Evolutionary conservation across 2,329 filamentous ascomycete genomes (phyloP), one percentile per base, ranked within the genome.

Genomic region (Setomelanomma holmii): DNA sequence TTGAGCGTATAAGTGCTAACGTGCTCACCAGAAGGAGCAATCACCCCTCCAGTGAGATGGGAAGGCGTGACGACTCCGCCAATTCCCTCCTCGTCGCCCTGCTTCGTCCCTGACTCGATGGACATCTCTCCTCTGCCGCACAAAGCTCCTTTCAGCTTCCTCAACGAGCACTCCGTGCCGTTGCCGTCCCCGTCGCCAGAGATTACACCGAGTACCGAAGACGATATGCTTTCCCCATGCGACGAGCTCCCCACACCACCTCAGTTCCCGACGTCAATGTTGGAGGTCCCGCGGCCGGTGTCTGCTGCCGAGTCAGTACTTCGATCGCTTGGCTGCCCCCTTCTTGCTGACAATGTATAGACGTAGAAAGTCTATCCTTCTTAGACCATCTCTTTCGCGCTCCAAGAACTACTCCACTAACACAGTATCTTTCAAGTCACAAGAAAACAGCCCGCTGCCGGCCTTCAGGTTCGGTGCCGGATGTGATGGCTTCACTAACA

Each of bases 91-190:
- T 97, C 93, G 5, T 96, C 93, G 39, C 92, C 93, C 5, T 86
- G 85, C 49, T 83, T 84, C 30, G 76, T 82, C 48, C 83, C 85
- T 55, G 92, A 96, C 73, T 82, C 86, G 49, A 96, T 98, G 91
- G 93, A 98, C 69, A 87, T 97, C 75, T 97, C 93, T 39, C 93
- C 95, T 34, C 78, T 98, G 35, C 93, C 54, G 39, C 91, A 96
- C 80, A 97, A 96, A 80, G 80, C 84, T 23, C 83, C 89, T 11
- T 92, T 86, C 68, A 82, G 76, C 74, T 78, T 82, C 58, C 70
- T 79, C 40, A 74, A 81, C 23, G 82, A 89, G 61, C 80, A 90
- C 57, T 86, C 89, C 60, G 76, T 91, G 45, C 83, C 86, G 24
- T 76, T 91, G 47, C 83, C 86, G 23, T 93, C 90, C 23, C 90